phyloP scores from a whole-genome alignment of 1,139 yeast genomes.

The Debaryomyces subglobosus region DNA sequence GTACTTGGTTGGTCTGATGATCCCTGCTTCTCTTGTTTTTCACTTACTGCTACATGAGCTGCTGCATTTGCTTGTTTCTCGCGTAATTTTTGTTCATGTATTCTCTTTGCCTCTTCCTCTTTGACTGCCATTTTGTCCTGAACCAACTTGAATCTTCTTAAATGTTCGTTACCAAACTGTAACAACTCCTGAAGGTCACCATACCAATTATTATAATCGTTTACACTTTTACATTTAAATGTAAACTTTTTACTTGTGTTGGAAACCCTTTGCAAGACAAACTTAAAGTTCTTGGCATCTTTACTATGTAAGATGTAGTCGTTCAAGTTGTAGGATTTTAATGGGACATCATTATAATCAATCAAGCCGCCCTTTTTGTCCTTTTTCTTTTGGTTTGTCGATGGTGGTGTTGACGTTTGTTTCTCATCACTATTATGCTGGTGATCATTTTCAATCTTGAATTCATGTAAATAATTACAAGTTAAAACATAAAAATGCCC shows the following conservation, averaged over 20 bases:
- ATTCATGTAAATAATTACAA: slow-evolving; percentile 50
- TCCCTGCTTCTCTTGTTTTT: background rate
- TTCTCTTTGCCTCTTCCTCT: slow-evolving; percentile 15
- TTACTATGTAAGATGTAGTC: slow-evolving; percentile 38
- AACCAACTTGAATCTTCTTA: slow-evolving; percentile 38
- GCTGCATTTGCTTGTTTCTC: slow-evolving; percentile 8
- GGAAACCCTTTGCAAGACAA: slow-evolving; percentile 33
- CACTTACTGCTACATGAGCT: background rate
- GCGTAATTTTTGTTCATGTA: slow-evolving; percentile 14
- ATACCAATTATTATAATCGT: slow-evolving; percentile 41
- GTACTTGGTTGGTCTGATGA: background rate
- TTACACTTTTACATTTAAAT: slow-evolving; percentile 38
- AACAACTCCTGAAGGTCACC: slow-evolving; percentile 43
- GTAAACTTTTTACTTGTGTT: slow-evolving; percentile 36
- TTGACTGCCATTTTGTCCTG: slow-evolving; percentile 28
- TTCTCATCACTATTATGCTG: slow-evolving; percentile 1
- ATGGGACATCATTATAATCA: slow-evolving; percentile 45
- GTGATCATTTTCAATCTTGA: slow-evolving; percentile 35
- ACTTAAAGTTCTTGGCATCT: slow-evolving; percentile 39
- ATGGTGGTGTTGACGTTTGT: slow-evolving; percentile 8
- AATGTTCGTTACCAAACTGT: slow-evolving; percentile 39
- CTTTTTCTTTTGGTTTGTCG: slow-evolving; percentile 21
- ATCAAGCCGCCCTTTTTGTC: slow-evolving; percentile 47
- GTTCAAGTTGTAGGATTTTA: slow-evolving; percentile 48
- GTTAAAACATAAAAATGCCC: slow-evolving; percentile 44